phyloP scores from a whole-genome alignment of 1,284 basidiomycete species.

The Cystobasidium slooffiae region DNA sequence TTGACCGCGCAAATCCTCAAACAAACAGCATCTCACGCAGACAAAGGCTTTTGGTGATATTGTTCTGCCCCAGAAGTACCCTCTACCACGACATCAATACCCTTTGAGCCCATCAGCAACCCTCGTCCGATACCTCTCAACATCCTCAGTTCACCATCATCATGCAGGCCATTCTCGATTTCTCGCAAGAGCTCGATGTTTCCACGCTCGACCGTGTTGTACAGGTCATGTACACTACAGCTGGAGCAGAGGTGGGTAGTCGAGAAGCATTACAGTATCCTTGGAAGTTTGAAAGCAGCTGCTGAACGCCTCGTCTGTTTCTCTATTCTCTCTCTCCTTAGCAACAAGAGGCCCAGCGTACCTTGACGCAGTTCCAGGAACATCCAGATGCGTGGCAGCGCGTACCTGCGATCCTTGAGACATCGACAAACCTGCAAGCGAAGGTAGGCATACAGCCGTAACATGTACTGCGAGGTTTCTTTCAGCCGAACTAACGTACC shows the following conservation, averaged over 20 bases:
- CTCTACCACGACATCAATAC: conserved; percentile 5
- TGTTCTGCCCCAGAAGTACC: conserved; percentile 18
- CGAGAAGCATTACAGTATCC: too few species aligned
- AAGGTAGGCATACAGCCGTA: conserved; percentile 66
- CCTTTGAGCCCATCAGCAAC: neutral
- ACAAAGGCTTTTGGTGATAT: neutral
- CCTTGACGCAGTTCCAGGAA: conserved; percentile 94
- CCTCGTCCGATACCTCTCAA: too few species aligned
- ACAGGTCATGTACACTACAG: conserved; percentile 76
- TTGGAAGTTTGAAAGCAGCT: neutral
- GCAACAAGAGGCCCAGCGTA: conserved; percentile 89
- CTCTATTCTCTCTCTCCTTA: conserved; percentile 57
- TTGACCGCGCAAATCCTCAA: neutral
- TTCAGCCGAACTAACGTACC: neutral
- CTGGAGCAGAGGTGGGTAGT: conserved; percentile 58
- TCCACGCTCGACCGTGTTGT: conserved; percentile 82
- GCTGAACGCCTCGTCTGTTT: conserved; percentile 44
- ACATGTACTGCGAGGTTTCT: neutral
- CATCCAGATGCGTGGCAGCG: conserved; percentile 97
- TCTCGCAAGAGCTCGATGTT: conserved; percentile 80
- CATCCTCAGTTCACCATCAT: neutral
- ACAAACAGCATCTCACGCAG: neutral
- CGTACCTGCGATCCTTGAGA: conserved; percentile 91
- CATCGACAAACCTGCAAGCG: conserved; percentile 81
- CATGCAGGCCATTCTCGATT: conserved; percentile 77